Conservation (phyloP, 768 basidiomycete genomes). For the Russula sp. region DNA sequence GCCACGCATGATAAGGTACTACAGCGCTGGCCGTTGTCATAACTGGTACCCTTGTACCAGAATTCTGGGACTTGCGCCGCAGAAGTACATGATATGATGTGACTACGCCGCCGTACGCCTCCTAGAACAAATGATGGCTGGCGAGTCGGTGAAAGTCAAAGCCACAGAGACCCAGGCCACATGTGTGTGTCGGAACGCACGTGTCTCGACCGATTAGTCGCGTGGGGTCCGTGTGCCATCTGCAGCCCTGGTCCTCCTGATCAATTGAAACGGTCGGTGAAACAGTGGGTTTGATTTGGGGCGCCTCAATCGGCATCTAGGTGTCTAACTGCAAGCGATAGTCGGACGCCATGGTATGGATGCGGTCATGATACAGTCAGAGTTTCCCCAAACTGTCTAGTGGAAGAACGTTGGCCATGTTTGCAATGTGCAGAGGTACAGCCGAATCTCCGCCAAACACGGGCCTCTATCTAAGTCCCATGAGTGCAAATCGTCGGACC, state of each 20-base stretch:
- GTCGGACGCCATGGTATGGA: background rate
- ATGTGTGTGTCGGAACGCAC: background rate
- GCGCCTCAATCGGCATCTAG: too few relatives aligned
- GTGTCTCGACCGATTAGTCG: background rate
- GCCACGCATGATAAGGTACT: background rate
- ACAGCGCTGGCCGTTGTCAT: constrained; percentile 5
- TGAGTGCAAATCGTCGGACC: constrained; percentile 18
- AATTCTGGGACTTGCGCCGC: background rate
- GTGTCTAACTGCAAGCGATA: background rate
- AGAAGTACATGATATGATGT: background rate
- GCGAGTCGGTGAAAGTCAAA: background rate
- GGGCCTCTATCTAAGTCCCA: background rate
- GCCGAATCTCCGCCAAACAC: background rate
- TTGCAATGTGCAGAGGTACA: background rate
- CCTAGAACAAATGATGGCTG: background rate
- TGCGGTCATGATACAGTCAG: background rate
- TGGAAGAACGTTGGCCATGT: background rate
- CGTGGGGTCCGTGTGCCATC: background rate
- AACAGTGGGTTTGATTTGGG: background rate
- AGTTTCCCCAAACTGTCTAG: background rate
- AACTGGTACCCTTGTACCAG: constrained; percentile 8
- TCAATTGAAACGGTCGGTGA: background rate
- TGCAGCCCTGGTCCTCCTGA: background rate
- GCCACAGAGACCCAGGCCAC: background rate
- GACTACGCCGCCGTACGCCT: constrained; percentile 5